These are phyloP conservation scores for Clathrospora elynae DNA, from an alignment of 2,329 filamentous ascomycete genomes.

Conservation along the genomic window DNA sequence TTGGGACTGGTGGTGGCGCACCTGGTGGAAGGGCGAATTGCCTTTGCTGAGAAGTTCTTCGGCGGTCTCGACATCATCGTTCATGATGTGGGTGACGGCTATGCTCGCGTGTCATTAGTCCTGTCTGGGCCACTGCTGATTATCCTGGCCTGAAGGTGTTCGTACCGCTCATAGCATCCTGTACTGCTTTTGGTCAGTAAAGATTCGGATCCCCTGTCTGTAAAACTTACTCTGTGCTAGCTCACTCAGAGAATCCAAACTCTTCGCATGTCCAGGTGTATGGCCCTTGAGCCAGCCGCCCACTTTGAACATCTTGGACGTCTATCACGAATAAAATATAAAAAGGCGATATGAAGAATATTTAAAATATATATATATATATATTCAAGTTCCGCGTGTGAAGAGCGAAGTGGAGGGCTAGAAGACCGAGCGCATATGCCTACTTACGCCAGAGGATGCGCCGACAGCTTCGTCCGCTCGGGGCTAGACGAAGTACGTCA, in stretches of 20 bases:
- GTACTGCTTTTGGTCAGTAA: slow-evolving; percentile 44
- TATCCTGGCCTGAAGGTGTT: not conserved
- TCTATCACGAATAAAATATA: slow-evolving; percentile 1
- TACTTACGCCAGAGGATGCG: slow-evolving; percentile 13
- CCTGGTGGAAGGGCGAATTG: slow-evolving; percentile 83
- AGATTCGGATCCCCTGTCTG: not conserved
- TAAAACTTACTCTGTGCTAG: slow-evolving; percentile 57
- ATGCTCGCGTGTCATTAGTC: slow-evolving; percentile 39
- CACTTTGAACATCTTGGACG: slow-evolving; percentile 38
- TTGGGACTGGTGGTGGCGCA: slow-evolving; percentile 35
- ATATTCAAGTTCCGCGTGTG: not conserved
- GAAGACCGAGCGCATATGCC: slow-evolving; percentile 7
- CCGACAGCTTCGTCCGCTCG: slow-evolving; percentile 25
- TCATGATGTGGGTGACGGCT: slow-evolving; percentile 76
- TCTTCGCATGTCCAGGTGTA: slow-evolving; percentile 55
- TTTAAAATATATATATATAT: no score
- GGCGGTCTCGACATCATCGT: slow-evolving; percentile 87
- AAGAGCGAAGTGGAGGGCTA: slow-evolving; percentile 4
- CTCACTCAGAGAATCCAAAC: slow-evolving; percentile 63
- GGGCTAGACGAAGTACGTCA: slow-evolving; percentile 27
- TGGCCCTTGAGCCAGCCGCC: slow-evolving; percentile 49
- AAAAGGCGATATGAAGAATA: not conserved
- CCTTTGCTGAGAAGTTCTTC: slow-evolving; percentile 73
- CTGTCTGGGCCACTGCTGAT: not conserved
- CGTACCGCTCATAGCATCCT: slow-evolving; percentile 56